These are phyloP conservation scores for Talaromyces sp. DNA, from an alignment of 2,329 filamentous ascomycete species.

Conservation along the genomic window DNA sequence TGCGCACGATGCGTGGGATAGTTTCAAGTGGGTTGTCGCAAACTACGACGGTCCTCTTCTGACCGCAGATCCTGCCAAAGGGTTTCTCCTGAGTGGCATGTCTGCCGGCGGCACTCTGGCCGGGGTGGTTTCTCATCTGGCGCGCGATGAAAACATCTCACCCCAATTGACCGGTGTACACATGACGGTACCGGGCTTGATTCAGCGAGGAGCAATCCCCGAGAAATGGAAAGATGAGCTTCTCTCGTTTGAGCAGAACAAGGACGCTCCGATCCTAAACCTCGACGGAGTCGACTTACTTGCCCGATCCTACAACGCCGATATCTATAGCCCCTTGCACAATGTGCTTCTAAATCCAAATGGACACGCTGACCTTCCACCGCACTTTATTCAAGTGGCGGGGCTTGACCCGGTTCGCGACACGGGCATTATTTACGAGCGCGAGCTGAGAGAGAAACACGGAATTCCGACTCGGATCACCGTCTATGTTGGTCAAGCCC, in stretches of 20 bases:
- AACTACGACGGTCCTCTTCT: background rate
- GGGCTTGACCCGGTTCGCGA: constrained; percentile 23
- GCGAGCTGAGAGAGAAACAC: constrained; percentile 15
- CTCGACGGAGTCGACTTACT: background rate
- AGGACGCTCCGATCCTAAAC: background rate
- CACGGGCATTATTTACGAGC: constrained; percentile 20
- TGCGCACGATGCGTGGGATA: background rate
- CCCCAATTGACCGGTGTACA: background rate
- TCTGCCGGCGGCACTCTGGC: constrained; percentile 3
- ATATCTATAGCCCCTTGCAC: background rate
- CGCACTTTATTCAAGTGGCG: constrained; percentile 20
- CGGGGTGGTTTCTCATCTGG: background rate
- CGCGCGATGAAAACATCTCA: background rate
- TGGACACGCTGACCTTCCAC: constrained; percentile 22
- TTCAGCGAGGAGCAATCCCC: background rate
- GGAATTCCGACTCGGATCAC: constrained; percentile 23
- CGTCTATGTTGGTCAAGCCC: constrained; percentile 27
- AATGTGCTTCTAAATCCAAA: constrained; percentile 6
- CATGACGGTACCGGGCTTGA: background rate
- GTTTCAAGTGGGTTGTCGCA: constrained; percentile 4
- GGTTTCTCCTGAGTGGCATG: constrained; percentile 1
- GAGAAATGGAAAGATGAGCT: background rate
- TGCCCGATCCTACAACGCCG: constrained; percentile 1
- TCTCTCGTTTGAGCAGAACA: constrained; percentile 1
- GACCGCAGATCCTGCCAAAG: background rate